Evolutionary conservation across 139 green algal genomes (phyloP).

Genomic region (Chlamydomonas urium): DNA sequence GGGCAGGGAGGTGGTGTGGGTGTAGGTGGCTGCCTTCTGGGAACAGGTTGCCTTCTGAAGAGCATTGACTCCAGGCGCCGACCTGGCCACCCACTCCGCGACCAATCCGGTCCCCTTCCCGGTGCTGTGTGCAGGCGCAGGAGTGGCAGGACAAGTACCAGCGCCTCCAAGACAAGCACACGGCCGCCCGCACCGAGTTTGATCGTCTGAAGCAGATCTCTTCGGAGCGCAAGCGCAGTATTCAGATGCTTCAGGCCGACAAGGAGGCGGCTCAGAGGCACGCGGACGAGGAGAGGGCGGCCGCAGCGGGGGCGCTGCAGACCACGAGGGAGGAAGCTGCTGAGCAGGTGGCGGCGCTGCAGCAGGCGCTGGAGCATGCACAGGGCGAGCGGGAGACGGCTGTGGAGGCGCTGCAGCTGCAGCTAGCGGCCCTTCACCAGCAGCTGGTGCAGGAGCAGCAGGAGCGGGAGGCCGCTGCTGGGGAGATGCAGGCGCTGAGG

Average conservation of each 20-base stretch:
- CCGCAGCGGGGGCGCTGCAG: not conserved
- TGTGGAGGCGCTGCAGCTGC: not conserved
- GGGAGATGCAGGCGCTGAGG: not conserved
- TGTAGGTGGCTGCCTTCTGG: no score
- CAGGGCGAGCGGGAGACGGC: no score
- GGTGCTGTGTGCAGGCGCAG: not conserved
- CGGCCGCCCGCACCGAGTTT: slow-evolving; percentile 15
- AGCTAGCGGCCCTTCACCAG: not conserved
- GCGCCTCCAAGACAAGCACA: slow-evolving; percentile 10
- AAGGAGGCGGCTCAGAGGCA: not conserved
- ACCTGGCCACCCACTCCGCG: no score
- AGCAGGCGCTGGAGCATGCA: not conserved
- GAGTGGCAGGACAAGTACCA: slow-evolving; percentile 10
- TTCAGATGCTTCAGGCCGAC: not conserved
- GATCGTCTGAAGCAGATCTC: slow-evolving; percentile 16
- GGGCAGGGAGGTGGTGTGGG: no score
- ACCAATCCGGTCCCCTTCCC: no score
- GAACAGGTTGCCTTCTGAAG: no score
- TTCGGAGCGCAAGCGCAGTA: slow-evolving; percentile 10
- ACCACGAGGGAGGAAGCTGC: not conserved
- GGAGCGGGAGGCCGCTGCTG: not conserved
- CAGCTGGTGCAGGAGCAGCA: not conserved
- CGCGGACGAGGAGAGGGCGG: not conserved
- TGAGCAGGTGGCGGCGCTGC: not conserved
- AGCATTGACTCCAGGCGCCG: no score